A percentile compares a stretch with the other conserved stretches of the same genome.
These are phyloP conservation scores for Pouteria campechiana DNA, from an alignment of 179 eudicot genomes.

Conservation along the genomic window DNA sequence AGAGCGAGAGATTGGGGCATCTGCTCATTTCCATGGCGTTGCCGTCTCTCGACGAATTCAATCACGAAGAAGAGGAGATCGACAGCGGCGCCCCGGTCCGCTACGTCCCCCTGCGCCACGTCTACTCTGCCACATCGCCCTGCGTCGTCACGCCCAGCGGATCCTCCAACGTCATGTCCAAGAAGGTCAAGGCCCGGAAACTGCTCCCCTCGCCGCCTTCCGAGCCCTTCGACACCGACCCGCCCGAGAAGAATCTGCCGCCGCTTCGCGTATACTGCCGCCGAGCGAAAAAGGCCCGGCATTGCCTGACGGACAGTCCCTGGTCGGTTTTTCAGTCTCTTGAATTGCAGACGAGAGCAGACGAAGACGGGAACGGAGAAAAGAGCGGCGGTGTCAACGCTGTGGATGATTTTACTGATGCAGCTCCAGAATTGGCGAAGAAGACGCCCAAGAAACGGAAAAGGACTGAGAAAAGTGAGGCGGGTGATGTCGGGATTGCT, in stretches of 20 bases:
- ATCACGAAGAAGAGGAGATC: constrained; percentile 4
- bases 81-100: constrained; percentile 25
- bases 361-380: constrained; percentile 3
- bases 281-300: constrained; percentile 11
- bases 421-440: background rate
- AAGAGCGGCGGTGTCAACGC: background rate
- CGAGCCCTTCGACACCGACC: background rate
- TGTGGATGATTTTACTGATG: background rate
- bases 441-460: no score
- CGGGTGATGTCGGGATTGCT: no score
- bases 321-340: constrained; percentile 10
- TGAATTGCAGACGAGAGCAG: constrained; percentile 4
- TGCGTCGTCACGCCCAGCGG: constrained; percentile 44
- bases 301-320: background rate
- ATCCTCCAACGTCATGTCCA: constrained; percentile 33
- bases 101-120: constrained; percentile 61
- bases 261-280: constrained; percentile 37
- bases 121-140: constrained; percentile 77
- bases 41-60: no score
- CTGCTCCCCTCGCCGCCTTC: constrained; percentile 8
- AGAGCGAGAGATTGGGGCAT: no score
- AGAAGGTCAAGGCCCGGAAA: constrained; percentile 54
- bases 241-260: background rate
- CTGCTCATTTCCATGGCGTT: no score
- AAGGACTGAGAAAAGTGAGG: no score